These are phyloP conservation scores for Spergularia bocconei DNA, from an alignment of 148 eudicot species.

Conservation along the genomic window DNA sequence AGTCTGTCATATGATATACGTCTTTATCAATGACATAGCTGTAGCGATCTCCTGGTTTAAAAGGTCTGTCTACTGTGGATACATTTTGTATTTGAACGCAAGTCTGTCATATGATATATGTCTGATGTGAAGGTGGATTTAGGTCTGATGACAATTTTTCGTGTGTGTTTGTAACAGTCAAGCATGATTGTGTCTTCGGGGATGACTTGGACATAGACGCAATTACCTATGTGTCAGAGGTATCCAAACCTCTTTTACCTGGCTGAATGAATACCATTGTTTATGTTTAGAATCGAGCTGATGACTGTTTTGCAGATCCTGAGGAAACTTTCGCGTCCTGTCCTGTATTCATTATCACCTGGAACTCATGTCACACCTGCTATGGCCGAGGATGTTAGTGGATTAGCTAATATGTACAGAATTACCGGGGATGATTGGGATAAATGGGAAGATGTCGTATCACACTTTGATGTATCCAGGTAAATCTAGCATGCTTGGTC, in stretches of 20 bases:
- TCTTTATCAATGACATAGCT: no score
- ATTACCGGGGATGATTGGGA: conserved; percentile 99
- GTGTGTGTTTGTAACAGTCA: conserved; percentile 52
- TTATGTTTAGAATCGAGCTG: not conserved
- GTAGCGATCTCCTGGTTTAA: no score
- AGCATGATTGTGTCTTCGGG: conserved; percentile 95
- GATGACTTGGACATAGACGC: conserved; percentile 74
- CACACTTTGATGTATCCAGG: conserved; percentile 81
- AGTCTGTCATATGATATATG: no score
- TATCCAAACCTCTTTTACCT: conserved; percentile 20
- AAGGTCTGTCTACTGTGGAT: no score
- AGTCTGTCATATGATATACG: no score
- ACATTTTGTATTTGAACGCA: no score
- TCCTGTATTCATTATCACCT: conserved; percentile 85
- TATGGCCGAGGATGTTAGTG: conserved; percentile 62
- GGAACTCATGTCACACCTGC: conserved; percentile 80
- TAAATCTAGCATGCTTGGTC: conserved; percentile 17
- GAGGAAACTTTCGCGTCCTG: conserved; percentile 46
- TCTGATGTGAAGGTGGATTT: not conserved
- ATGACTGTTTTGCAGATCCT: conserved; percentile 49
- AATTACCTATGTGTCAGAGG: conserved; percentile 81
- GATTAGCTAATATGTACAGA: conserved; percentile 82
- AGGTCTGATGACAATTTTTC: conserved; percentile 1
- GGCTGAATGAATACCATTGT: not conserved
- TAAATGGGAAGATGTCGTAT: conserved; percentile 72